Conservation (phyloP, 805 yeast species). For the Brettanomyces nanus region DNA sequence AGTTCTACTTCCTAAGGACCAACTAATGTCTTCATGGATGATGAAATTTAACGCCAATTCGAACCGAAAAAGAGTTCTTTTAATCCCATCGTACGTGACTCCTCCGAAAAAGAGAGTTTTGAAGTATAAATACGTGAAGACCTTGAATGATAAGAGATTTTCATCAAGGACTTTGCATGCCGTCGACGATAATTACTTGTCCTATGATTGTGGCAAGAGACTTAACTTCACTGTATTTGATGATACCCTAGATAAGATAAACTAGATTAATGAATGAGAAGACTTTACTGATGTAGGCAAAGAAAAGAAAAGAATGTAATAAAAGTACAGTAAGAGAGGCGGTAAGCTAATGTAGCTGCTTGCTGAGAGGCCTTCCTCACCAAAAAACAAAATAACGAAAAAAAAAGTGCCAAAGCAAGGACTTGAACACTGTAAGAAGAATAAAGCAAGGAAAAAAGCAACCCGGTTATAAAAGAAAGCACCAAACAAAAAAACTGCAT, state of each 20-base stretch:
- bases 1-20: constrained; percentile 2
- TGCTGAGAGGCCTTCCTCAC: too few species aligned
- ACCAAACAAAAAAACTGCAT: too few species aligned
- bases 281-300: too few species aligned
- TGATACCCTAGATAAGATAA: constrained; percentile 1
- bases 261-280: too few species aligned
- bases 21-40: constrained; percentile 6
- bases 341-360: too few species aligned
- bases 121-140: constrained; percentile 2
- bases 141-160: neutral
- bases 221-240: constrained; percentile 3
- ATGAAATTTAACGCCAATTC: constrained; percentile 1
- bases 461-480: too few species aligned
- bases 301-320: too few species aligned
- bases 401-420: too few species aligned
- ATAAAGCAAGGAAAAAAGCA: too few species aligned
- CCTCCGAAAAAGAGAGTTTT: constrained; percentile 4
- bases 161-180: neutral
- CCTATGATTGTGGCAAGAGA: constrained; percentile 1
- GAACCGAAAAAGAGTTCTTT: neutral
- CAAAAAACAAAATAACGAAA: too few species aligned
- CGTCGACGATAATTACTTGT: neutral
- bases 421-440: too few species aligned
- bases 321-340: too few species aligned
- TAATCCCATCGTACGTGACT: constrained; percentile 6